Conservation (phyloP, 495 filamentous ascomycete genomes). For the Cudoniella acicularis region DNA sequence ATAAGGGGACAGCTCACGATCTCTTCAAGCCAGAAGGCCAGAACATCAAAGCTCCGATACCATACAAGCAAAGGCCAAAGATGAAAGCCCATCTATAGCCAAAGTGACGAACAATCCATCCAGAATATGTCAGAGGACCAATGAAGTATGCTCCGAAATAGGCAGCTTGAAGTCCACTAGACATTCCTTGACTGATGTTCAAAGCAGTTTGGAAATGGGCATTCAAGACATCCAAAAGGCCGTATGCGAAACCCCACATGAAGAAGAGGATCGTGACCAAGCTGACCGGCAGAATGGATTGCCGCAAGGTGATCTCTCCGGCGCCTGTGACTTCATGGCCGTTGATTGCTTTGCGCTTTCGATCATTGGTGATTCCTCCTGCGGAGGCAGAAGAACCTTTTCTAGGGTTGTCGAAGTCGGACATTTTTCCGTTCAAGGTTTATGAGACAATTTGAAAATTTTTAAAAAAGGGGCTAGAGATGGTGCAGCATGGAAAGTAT, state of each 20-base stretch:
- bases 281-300: slow-evolving; percentile 47
- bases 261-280: slow-evolving; percentile 37
- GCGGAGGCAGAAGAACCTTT: neutral
- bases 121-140: slow-evolving; percentile 48
- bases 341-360: slow-evolving; percentile 4
- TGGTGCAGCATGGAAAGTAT: too few species aligned
- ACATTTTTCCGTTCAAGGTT: too few species aligned
- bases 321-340: slow-evolving; percentile 46
- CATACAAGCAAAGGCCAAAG: slow-evolving; percentile 51
- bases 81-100: slow-evolving; percentile 63
- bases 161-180: slow-evolving; percentile 44
- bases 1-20: slow-evolving; percentile 27
- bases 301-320: slow-evolving; percentile 46
- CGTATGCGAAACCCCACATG: slow-evolving; percentile 42
- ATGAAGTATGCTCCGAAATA: slow-evolving; percentile 52
- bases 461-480: too few species aligned
- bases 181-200: slow-evolving; percentile 39
- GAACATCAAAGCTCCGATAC: slow-evolving; percentile 56
- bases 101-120: slow-evolving; percentile 60
- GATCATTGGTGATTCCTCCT: neutral
- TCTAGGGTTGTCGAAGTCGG: neutral
- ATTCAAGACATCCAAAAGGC: slow-evolving; percentile 53
- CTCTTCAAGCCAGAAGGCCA: slow-evolving; percentile 55
- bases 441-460: too few species aligned
- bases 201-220: slow-evolving; percentile 48